Evolutionary conservation across 2,329 filamentous ascomycete genomes (phyloP).

Genomic region (Ophiostoma ulmi): DNA sequence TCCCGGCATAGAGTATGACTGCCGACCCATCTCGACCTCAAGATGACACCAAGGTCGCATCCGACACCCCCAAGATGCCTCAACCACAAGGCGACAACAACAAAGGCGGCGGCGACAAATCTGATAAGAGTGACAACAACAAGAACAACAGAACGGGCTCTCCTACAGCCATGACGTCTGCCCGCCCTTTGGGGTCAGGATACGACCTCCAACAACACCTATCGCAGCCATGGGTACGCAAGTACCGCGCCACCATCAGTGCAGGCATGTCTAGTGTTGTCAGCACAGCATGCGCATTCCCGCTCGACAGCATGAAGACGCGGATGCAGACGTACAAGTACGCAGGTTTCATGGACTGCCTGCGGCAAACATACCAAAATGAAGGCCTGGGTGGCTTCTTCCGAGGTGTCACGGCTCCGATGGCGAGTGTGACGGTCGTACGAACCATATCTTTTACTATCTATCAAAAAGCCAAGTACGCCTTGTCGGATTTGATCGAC

Average conservation of each 20-base stretch:
- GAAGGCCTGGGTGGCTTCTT: slow-evolving; percentile 76
- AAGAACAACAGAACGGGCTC: slow-evolving; percentile 11
- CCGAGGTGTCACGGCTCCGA: slow-evolving; percentile 73
- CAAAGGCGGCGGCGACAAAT: slow-evolving; percentile 23
- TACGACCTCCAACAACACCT: background rate
- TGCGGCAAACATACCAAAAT: slow-evolving; percentile 66
- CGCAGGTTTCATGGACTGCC: slow-evolving; percentile 67
- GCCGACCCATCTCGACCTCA: slow-evolving; percentile 40
- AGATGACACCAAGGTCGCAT: slow-evolving; percentile 37
- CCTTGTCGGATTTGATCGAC: slow-evolving; percentile 65
- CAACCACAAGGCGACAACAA: slow-evolving; percentile 30
- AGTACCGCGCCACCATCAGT: slow-evolving; percentile 74
- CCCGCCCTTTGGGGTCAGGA: background rate
- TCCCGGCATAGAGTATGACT: slow-evolving; percentile 34
- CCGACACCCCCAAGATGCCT: slow-evolving; percentile 43
- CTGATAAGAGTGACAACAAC: background rate
- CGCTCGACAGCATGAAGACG: slow-evolving; percentile 83
- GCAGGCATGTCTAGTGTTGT: slow-evolving; percentile 72
- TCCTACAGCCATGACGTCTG: slow-evolving; percentile 21
- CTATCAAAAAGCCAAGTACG: slow-evolving; percentile 72
- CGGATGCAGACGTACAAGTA: slow-evolving; percentile 85
- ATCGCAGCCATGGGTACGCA: slow-evolving; percentile 56
- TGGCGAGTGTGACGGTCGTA: slow-evolving; percentile 49
- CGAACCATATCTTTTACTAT: slow-evolving; percentile 41
- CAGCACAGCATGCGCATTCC: slow-evolving; percentile 75